A percentile compares a stretch with the other conserved stretches of the same genome.
These are phyloP conservation scores for Verticillium nubilum DNA, from an alignment of 2,329 filamentous ascomycete species.

Conservation along the genomic window DNA sequence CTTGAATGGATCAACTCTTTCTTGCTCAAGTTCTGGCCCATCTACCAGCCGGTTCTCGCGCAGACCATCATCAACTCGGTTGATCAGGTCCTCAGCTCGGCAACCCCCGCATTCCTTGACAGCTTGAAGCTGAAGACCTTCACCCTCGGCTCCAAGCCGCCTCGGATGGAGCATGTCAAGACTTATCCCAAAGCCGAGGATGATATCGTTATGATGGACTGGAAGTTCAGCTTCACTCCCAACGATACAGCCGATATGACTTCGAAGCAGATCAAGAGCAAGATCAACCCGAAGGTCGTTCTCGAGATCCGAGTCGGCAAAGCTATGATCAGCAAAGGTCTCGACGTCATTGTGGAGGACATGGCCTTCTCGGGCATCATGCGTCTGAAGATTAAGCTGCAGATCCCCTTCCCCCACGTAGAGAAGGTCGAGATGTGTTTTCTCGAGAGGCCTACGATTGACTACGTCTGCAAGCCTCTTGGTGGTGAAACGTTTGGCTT, in stretches of 20 bases:
- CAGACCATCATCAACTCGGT: constrained; percentile 90
- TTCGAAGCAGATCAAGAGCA: constrained; percentile 81
- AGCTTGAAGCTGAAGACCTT: constrained; percentile 92
- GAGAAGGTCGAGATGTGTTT: constrained; percentile 95
- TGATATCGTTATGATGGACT: constrained; percentile 97
- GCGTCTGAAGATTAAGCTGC: constrained; percentile 95
- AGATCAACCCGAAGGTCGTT: constrained; percentile 94
- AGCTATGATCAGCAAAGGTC: constrained; percentile 91
- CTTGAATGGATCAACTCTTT: constrained; percentile 99
- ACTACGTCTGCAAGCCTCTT: constrained; percentile 96
- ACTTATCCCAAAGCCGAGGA: constrained; percentile 95
- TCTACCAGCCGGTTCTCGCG: constrained; percentile 90
- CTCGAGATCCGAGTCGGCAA: constrained; percentile 93
- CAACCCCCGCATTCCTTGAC: constrained; percentile 88
- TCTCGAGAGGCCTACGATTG: constrained; percentile 79
- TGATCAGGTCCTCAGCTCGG: constrained; percentile 89
- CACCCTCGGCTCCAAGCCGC: constrained; percentile 89
- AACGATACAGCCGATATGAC: constrained; percentile 94
- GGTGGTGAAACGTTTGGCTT: constrained; percentile 94
- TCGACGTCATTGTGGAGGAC: constrained; percentile 96
- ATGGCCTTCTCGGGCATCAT: constrained; percentile 95
- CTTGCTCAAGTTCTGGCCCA: constrained; percentile 97
- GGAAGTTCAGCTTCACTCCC: constrained; percentile 99
- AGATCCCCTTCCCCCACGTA: constrained; percentile 91
- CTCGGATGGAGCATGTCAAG: constrained; percentile 95